A percentile compares a stretch with the other conserved stretches of the same genome.
Evolutionary conservation across 257 asterid species (phyloP).

Genomic region (Nicotiana undulata): DNA sequence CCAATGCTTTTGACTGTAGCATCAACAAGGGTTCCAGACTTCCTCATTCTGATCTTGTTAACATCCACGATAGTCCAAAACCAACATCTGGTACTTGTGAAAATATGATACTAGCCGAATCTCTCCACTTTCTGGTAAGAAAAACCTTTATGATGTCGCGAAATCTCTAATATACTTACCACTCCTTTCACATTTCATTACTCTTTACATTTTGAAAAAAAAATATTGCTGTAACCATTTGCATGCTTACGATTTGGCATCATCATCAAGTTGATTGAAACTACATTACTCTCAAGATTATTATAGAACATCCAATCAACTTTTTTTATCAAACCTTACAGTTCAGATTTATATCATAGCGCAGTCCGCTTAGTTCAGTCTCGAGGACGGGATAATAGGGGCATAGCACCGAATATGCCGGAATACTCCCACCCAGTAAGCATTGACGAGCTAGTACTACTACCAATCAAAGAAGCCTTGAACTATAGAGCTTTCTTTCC

Average conservation of each 20-base stretch:
- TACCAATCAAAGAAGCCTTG: too few relatives aligned
- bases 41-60: conserved; percentile 4
- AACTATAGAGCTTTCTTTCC: too few relatives aligned
- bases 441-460: too few relatives aligned
- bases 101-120: not conserved
- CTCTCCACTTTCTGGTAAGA: conserved; percentile 1
- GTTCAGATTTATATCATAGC: not conserved
- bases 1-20: not conserved
- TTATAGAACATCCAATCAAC: not conserved
- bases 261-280: not conserved
- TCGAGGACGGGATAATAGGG: too few relatives aligned
- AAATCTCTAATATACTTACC: not conserved
- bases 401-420: too few relatives aligned
- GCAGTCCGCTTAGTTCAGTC: not conserved
- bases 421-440: too few relatives aligned
- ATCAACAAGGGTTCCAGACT: not conserved
- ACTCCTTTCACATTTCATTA: not conserved
- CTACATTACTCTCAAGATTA: not conserved
- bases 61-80: not conserved
- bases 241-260: not conserved
- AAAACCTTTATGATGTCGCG: not conserved
- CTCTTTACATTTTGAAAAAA: not conserved
- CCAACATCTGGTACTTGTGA: conserved; percentile 1
- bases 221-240: not conserved
- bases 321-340: not conserved